Base-by-base conservation (phyloP, 1,139 yeast species). In the Hansenula sp. region DNA sequence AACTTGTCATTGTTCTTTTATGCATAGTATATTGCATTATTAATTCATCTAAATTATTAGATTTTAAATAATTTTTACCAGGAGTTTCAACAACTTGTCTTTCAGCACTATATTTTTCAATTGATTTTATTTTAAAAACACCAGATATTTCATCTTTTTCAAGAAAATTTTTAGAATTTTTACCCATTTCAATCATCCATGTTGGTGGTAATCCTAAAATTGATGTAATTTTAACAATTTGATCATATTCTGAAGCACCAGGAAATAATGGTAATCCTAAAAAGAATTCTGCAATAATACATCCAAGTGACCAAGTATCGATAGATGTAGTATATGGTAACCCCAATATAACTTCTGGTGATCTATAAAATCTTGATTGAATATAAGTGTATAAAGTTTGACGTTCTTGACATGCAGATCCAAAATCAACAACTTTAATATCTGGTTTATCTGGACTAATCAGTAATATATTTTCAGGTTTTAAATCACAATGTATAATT, bases 291-390 rank as follows among this genome's bases (percentile, higher is more conserved):
- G 96, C 97, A 28, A 90, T 83, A 40, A 94, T 92, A 66, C 99
- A 92, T 2, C 98, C 99, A 34, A 92, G 68, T 2, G 97, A 89
- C 99, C 99, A 92, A 90, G 92, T 89, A 61, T 92, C 99, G 43
- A 92, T 92, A 9, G 96, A 81, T 18, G 95, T 81, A 0, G 96
- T 85, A 54, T 84, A 85, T 6, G 96, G 96, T 36, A 92, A 69
- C 0, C 99, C 98, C 25, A 92, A 65, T 4, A 92, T 78, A 17
- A 92, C 96, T 60, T 92, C 99, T 0, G 99, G 99, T 1, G 96
- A 87, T 46, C 99, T 73, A 62, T 94, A 94, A 59, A 92, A 94
- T 43, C 99, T 71, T 8, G 96, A 88, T 61, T 94, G 99, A 46
- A 94, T 89, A 60, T 94, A 94, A 0, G 97, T 87, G 64, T 89